Conservation (phyloP, 2,329 filamentous ascomycete genomes). For the Fusarium metavorans region DNA sequence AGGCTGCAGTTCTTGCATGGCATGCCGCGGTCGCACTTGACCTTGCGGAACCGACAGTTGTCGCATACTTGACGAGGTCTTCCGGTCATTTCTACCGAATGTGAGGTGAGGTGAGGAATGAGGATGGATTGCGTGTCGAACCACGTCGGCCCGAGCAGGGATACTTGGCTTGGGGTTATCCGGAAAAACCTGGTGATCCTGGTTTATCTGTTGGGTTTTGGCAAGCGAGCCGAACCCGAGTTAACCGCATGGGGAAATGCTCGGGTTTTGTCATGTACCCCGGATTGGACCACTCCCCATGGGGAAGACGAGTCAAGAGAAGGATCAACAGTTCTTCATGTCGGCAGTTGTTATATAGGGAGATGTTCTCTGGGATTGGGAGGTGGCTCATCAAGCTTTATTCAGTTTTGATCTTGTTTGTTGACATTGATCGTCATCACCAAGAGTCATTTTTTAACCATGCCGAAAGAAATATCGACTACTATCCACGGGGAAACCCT, state of each 20-base stretch:
- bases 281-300: background rate
- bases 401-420: background rate
- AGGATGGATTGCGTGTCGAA: background rate
- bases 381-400: background rate
- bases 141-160: background rate
- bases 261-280: slow-evolving; percentile 14
- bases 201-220: background rate
- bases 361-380: background rate
- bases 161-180: background rate
- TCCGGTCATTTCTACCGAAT: background rate
- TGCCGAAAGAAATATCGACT: background rate
- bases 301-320: slow-evolving; percentile 9
- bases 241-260: slow-evolving; percentile 26
- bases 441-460: background rate
- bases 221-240: background rate
- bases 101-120: background rate
- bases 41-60: slow-evolving; percentile 49
- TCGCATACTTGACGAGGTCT: slow-evolving; percentile 44
- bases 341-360: background rate
- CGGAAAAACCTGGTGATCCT: slow-evolving; percentile 1
- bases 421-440: background rate
- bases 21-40: slow-evolving; percentile 49
- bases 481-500: background rate
- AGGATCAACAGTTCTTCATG: slow-evolving; percentile 15
- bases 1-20: slow-evolving; percentile 47